Evolutionary conservation across 441 rosid species (phyloP).

Genomic region (Populus hybrid): DNA sequence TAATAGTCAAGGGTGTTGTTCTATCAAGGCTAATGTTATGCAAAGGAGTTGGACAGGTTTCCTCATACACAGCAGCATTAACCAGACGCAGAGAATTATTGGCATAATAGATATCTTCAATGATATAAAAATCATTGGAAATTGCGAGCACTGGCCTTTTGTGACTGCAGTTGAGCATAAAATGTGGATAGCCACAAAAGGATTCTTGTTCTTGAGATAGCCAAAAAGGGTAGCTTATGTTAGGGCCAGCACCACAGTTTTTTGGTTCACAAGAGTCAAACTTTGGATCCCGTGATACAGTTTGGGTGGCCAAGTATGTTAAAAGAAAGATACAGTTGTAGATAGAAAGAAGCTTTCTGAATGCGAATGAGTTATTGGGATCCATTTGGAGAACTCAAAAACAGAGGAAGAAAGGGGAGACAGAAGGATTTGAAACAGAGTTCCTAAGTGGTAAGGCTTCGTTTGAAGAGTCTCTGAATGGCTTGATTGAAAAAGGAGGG

Average conservation of each 20-base stretch:
- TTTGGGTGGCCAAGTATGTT: conserved; percentile 13
- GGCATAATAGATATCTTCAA: conserved; percentile 35
- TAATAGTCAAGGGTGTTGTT: conserved; percentile 31
- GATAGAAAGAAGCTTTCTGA: conserved; percentile 13
- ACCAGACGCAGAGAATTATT: conserved; percentile 34
- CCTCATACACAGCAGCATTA: conserved; percentile 32
- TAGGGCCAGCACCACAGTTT: conserved; percentile 39
- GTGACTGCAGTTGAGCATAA: conserved; percentile 37
- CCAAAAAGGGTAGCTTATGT: conserved; percentile 54
- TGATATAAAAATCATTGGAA: conserved; percentile 36
- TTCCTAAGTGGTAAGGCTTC: too few relatives aligned
- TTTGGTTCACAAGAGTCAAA: conserved; percentile 43
- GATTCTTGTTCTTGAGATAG: conserved; percentile 28
- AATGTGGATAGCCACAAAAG: conserved; percentile 47
- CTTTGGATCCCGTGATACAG: conserved; percentile 24
- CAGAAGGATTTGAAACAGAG: too few relatives aligned
- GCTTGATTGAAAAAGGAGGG: too few relatives aligned
- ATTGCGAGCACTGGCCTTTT: conserved; percentile 32
- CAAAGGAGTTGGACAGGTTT: conserved; percentile 37
- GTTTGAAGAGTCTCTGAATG: too few relatives aligned
- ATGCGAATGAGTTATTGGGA: conserved; percentile 18
- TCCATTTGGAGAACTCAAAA: conserved; percentile 31
- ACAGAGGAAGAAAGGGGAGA: conserved; percentile 6
- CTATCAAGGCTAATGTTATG: conserved; percentile 37
- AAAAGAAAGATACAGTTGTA: conserved; percentile 17